Evolutionary conservation across 331 rosid genomes (phyloP), one percentile per base, ranked within the genome.

Genomic region (Pyracantha coccinea): DNA sequence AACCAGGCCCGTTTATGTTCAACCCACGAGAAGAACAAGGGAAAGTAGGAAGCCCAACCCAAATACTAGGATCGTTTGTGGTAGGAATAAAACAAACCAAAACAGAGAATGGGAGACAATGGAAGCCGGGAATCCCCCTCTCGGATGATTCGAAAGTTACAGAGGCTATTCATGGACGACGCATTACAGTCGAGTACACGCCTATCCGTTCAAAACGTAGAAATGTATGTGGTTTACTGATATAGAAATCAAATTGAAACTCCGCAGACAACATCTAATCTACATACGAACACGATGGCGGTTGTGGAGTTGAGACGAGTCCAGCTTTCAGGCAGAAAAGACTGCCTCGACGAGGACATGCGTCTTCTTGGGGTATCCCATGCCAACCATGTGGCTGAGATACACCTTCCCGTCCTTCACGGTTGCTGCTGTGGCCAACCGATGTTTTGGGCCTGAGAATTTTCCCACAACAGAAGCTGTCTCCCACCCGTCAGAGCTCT

Each of bases 401-500:
- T 94, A 94, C 60, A 89, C 97, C 80, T 77, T 89, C 55, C 97
- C 97, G 12, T 91, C 95, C 84, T 94, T 92, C 62, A 92, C 87
- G 2, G 97, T 90, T 12, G 97, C 97, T 28, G 97, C 83, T 2
- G 97, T 75, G 33, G 97, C 92, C 78, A 92, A 15, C 29, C 99
- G 88, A 79, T 92, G 99, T 81, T 8, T 85, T 1, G 85, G 96
- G 73, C 99, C 97, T 0, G 76, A 71, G 79, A 92, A 92, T 33
- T 60, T 86, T 10, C 80, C 86, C 66, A 77, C 88, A 21, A 90
- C 79, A 19, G 92, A 83, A 74, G 93, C 99, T 0, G 92, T 85
- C 29, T 88, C 80, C 99, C 99, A 92, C 75, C 99, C 97, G 73
- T 95, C 97, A 12, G 78, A 58, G 75, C 99, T 95, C 83, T 86